Evolutionary conservation across 2,329 filamentous ascomycete genomes (phyloP).

Genomic region (Penicillium fuscoglaucum): DNA sequence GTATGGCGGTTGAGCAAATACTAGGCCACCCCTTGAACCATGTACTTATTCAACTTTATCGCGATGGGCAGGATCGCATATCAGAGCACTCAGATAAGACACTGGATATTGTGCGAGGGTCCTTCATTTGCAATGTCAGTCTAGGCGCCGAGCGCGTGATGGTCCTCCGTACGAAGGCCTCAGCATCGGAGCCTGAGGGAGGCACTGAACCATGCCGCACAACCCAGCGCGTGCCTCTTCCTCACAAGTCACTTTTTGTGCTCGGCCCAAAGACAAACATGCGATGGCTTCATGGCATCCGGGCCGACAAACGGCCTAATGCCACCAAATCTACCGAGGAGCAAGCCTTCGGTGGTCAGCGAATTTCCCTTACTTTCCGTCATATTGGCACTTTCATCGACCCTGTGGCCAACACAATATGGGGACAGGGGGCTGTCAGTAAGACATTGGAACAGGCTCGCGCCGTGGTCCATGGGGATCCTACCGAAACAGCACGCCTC

Average conservation of each 20-base stretch:
- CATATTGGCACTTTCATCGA: constrained; percentile 83
- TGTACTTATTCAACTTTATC: constrained; percentile 88
- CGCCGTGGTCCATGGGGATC: constrained; percentile 68
- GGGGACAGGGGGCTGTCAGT: constrained; percentile 82
- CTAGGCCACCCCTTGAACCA: constrained; percentile 86
- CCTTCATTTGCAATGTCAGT: constrained; percentile 88
- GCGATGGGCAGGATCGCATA: constrained; percentile 85
- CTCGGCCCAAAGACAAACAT: constrained; percentile 80
- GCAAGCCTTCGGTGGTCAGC: constrained; percentile 68
- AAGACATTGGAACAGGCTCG: constrained; percentile 65
- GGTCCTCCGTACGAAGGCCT: constrained; percentile 72
- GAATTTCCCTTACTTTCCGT: constrained; percentile 91
- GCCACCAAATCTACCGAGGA: constrained; percentile 70
- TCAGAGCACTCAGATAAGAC: constrained; percentile 98
- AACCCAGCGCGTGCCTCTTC: constrained; percentile 69
- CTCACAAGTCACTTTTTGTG: constrained; percentile 85
- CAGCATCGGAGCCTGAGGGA: constrained; percentile 34
- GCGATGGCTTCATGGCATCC: constrained; percentile 89
- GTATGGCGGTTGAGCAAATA: constrained; percentile 65
- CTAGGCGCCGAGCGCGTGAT: constrained; percentile 90
- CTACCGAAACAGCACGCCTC: constrained; percentile 62
- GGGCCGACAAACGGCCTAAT: constrained; percentile 73
- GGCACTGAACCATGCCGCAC: constrained; percentile 48
- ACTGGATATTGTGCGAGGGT: constrained; percentile 77
- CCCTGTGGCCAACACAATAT: constrained; percentile 66